Evolutionary conservation across 306 rosid genomes (phyloP), one percentile per base, ranked within the genome.

Genomic region (Cyamopsis tetragonoloba): DNA sequence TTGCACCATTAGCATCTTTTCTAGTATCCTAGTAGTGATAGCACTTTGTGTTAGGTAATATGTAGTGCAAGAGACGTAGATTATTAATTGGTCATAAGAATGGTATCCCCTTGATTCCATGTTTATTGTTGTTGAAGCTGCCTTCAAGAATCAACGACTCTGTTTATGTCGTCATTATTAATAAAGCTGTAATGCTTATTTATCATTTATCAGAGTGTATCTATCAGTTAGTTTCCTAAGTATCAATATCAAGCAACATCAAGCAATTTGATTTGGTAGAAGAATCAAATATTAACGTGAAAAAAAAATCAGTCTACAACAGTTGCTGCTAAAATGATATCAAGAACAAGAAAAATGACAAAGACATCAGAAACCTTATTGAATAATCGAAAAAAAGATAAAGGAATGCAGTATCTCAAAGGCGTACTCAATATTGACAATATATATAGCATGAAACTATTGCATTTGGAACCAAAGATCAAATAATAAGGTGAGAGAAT

Each of bases 51-150:
- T 27, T 53, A 61, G 41, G 24, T 53, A 53, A 58, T 44, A 34
- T 35, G 54, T 30, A 48, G 51, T 37, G 64, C 72, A 37, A 57
- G 66, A 48, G 77, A 59, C 59, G 34, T 47, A 62, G 66, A 23
- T 58, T 6, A 56, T 8, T 30, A 34, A 43, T 32, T 62, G 38
- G 17, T 70, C 67, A 80, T 70, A 64, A 70, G 72, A 54, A 72
- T 76, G 73, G 65, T 44, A 14, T 30, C 64, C 30, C 30, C n/a
- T 30, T 66, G 75, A 75, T 76, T 80, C 79, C 72, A 60, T 55
- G 65, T 54, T 68, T 58, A 47, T 58, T 75, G 70, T 70, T 26
- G 41, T 62, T 43, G 69, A 62, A 64, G 74, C 55, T 32, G 3
- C 54, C 22, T 28, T 38, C 5, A 60, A 68, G 61, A 74, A 70